Base-by-base conservation (phyloP, 139 green algal species). In the Deuterostichococcus epilithicus region DNA sequence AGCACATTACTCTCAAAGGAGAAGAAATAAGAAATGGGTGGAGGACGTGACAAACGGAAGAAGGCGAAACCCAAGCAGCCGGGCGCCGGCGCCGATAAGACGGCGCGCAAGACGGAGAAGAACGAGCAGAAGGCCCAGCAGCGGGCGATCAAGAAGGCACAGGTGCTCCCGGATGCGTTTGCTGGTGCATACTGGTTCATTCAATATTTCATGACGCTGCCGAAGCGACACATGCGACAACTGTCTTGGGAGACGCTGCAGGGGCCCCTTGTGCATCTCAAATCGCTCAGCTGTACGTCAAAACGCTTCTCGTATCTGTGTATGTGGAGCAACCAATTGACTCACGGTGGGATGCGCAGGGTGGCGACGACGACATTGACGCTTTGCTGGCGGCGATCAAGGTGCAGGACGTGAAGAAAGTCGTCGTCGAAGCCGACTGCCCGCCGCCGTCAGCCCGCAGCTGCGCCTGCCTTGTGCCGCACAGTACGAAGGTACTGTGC, bases 301-400 rank as follows among this genome's bases (percentile, higher is more conserved):
- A n/a, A n/a, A n/a, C n/a, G n/a, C n/a, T n/a, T n/a, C n/a, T n/a
- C n/a, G n/a, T n/a, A n/a, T n/a, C n/a, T n/a, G n/a, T n/a, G n/a
- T n/a, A n/a, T n/a, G n/a, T n/a, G n/a, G n/a, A n/a, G n/a, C n/a
- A n/a, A n/a, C n/a, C n/a, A n/a, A n/a, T n/a, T n/a, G n/a, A n/a
- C n/a, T n/a, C n/a, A n/a, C n/a, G n/a, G n/a, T n/a, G n/a, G n/a
- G 3, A 2, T 69, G 63, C 37, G 32, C 63, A 83, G 79, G 79
- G 74, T n/a, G 79, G 68, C 30, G 93, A 97, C 77, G 93, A 97
- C 66, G 91, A 98, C 86, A 89, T 98, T 35, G 94, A 98, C 69
- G 91, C 91, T 0, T 75, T 97, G 70, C 83, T 99, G 44, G 83
- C 84, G 15, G 81, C 89, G 78, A 93, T 97, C 73, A 83, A 85